Conservation (phyloP, 2,329 filamentous ascomycete species). For the Phaeosphaeriaceae sp. region DNA sequence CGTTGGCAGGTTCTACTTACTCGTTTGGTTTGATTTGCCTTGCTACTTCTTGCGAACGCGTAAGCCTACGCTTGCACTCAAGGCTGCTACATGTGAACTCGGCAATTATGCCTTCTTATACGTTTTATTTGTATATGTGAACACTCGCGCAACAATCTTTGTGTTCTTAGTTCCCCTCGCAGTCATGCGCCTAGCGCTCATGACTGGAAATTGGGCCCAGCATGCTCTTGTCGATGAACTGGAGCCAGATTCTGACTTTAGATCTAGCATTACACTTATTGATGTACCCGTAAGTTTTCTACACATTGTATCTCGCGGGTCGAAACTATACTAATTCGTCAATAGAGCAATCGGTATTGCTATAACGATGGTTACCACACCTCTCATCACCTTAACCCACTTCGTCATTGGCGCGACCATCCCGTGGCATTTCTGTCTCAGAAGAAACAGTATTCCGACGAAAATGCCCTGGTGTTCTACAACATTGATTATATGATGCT, state of each 20-base stretch:
- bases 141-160: slow-evolving; percentile 65
- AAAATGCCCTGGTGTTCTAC: slow-evolving; percentile 77
- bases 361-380: slow-evolving; percentile 87
- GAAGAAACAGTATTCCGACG: slow-evolving; percentile 69
- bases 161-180: slow-evolving; percentile 71
- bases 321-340: slow-evolving; percentile 5
- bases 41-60: slow-evolving; percentile 72
- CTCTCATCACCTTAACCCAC: slow-evolving; percentile 78
- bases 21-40: slow-evolving; percentile 78
- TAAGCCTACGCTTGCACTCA: slow-evolving; percentile 61
- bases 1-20: slow-evolving; percentile 73
- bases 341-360: slow-evolving; percentile 78
- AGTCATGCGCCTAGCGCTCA: slow-evolving; percentile 72
- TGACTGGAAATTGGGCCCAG: slow-evolving; percentile 86
- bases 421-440: slow-evolving; percentile 74
- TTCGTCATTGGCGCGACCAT: slow-evolving; percentile 82
- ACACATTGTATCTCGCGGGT: too few relatives aligned
- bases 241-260: slow-evolving; percentile 77
- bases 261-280: slow-evolving; percentile 79
- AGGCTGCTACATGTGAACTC: slow-evolving; percentile 68
- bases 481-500: slow-evolving; percentile 84
- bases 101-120: slow-evolving; percentile 57
- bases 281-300: slow-evolving; percentile 71
- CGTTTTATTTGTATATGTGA: slow-evolving; percentile 55
- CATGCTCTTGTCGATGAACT: slow-evolving; percentile 79